Conservation (phyloP, 345 rosid species). For the Toxicodendron radicans region DNA sequence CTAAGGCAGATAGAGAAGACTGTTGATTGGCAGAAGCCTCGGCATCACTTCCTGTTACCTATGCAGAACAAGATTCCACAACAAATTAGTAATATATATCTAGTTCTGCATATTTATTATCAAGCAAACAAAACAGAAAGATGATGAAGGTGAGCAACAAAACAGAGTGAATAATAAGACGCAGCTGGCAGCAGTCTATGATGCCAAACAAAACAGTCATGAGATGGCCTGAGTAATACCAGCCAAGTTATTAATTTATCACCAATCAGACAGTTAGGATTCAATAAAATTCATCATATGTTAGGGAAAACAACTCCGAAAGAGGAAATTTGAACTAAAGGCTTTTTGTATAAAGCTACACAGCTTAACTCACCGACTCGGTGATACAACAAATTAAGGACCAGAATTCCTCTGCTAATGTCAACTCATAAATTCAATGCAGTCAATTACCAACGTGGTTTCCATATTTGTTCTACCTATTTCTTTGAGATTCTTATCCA, state of each 20-base stretch:
- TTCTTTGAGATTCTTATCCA: neutral
- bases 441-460: neutral
- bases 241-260: neutral
- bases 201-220: neutral
- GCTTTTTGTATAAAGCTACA: neutral
- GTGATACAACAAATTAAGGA: neutral
- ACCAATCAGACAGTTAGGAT: neutral
- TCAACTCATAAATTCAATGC: neutral
- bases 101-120: neutral
- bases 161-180: neutral
- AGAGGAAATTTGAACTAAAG: neutral
- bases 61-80: conserved; percentile 13
- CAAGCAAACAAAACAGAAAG: neutral
- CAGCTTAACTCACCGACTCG: neutral
- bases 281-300: neutral
- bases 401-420: neutral
- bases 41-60: conserved; percentile 70
- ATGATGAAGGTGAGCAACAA: neutral
- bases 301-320: neutral
- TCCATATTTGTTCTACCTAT: neutral
- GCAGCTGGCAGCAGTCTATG: neutral
- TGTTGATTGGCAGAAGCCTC: conserved; percentile 32
- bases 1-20: conserved; percentile 51
- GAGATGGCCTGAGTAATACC: neutral
- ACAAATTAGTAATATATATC: neutral